Evolutionary conservation across 345 rosid species (phyloP), one percentile per base, ranked within the genome.

Genomic region (Syzygium oleosum): DNA sequence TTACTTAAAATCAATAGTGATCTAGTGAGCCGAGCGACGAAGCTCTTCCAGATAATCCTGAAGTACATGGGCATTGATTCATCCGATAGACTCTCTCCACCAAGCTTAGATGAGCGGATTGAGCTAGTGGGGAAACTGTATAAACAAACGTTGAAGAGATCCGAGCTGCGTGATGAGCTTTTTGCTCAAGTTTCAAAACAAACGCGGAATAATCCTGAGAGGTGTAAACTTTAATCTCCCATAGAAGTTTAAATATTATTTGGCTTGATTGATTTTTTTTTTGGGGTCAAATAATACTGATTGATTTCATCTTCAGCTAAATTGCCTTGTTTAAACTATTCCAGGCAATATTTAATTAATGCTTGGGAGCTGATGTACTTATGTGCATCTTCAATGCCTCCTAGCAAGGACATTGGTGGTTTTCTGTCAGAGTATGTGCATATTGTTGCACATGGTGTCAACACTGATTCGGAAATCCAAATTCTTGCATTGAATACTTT

Each of bases 331-430:
- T 53, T 87, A 31, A 87, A 80, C 22, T 85, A 59, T 87, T 61
- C 85, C 92, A 97, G 99, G 95, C 97, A 95, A 89, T 92, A 90
- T 93, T 90, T 95, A 92, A 92, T 98, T 85, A 94, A 92, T 91
- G 97, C 99, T 87, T 98, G 99, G 99, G 99, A 96, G 91, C 91
- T 98, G 54, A 94, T 98, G 97, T 95, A 96, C 91, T 89, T 96
- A 87, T 96, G 99, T 90, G 99, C 98, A 61, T 98, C 99, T 51
- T 93, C 99, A 55, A 96, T 96, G 99, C 98, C 99, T 89, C 99
- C 99, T 73, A 95, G 98, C 95, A 98, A 96, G 94, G 99, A 98
- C 88, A 96, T 98, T 86, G 95, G 97, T 88, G 99, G 95, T 53
- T 98, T 93, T 93, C 90, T 98, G n/a, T 96, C 97, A 7, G 99